These are phyloP conservation scores for Dendrobium catenatum DNA, from an alignment of 106 monocot species.

Conservation along the genomic window DNA sequence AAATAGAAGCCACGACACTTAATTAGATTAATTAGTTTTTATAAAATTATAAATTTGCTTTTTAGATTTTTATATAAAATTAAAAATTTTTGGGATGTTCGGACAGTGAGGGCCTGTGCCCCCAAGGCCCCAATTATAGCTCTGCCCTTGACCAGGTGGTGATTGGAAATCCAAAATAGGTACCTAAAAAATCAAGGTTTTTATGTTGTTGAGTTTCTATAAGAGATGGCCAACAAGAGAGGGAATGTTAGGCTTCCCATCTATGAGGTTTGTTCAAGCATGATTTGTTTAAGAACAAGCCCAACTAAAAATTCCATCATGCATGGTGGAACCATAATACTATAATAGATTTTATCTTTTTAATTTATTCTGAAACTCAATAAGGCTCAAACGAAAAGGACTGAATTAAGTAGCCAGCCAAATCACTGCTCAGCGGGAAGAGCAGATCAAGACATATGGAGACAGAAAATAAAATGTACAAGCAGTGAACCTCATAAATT, in stretches of 20 bases:
- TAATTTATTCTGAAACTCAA: no score
- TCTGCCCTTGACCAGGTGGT: no score
- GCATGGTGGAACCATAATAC: background rate
- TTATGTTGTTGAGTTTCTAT: background rate
- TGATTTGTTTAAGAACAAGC: background rate
- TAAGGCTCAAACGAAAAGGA: background rate
- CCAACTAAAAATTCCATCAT: background rate
- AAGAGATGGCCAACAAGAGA: background rate
- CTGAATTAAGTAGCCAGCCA: background rate
- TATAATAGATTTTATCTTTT: constrained; percentile 1
- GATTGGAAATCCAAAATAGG: no score
- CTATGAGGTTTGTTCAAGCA: background rate
- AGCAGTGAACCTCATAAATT: background rate
- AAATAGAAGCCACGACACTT: no score
- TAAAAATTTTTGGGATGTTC: no score
- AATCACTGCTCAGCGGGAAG: background rate
- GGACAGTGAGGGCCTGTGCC: no score
- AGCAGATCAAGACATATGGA: background rate
- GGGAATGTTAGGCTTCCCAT: background rate
- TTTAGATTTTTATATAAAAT: no score
- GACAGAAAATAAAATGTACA: background rate
- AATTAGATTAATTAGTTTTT: no score
- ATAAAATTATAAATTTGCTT: no score
- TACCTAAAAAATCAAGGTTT: no score
- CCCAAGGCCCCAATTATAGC: no score